Base-by-base conservation (phyloP, 768 basidiomycete species). In the Tulasnella sp. region DNA sequence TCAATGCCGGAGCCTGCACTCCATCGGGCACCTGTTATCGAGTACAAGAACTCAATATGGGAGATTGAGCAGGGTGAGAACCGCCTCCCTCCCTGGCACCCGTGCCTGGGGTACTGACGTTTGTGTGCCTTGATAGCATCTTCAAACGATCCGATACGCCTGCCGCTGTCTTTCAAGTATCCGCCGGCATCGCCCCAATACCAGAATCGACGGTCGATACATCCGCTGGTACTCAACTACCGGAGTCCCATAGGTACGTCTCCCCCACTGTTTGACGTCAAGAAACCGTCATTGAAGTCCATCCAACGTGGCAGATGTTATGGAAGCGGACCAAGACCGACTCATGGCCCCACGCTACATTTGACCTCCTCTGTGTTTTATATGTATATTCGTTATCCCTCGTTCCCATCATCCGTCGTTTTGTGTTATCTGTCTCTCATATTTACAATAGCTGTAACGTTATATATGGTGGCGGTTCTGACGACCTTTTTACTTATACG, bases 191-290 rank as follows among this genome's bases (percentile, higher is more conserved):
- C 21, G 29, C 21, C 52, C 14, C 29, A 29, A 17, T 39, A 53
- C 21, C 37, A 53, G 52, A 53, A 37, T 6, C 53, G 42, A 3
- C 29, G 31, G 19, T 34, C 55, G n/a, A 4, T 57, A 6, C 55
- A 57, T 48, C 55, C 55, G 31, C 21, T 57, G 11, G 45, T 57
- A 17, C 55, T 57, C 55, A 57, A 57, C 55, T 57, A 57, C 43
- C 17, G 40, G 6, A 45, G 42, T 48, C 55, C 55, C 8, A 43
- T 57, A 32, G 55, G 55, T 57, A 6, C 12, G 55, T 48, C n/a
- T n/a, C 1, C 5, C 6, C 17, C 2, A 6, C 14, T 48, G n/a
- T n/a, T 17, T 23, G 14, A 25, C 21, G 14, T 2, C 15, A 9
- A n/a, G 19, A 5, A 15, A 14, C 27, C n/a, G 40, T 34, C 2